Percentiles rank a stretch among this genome's conserved stretches.
phyloP scores from a whole-genome alignment of 2,329 filamentous ascomycete genomes.

The Pseudogymnoascus sp. region DNA sequence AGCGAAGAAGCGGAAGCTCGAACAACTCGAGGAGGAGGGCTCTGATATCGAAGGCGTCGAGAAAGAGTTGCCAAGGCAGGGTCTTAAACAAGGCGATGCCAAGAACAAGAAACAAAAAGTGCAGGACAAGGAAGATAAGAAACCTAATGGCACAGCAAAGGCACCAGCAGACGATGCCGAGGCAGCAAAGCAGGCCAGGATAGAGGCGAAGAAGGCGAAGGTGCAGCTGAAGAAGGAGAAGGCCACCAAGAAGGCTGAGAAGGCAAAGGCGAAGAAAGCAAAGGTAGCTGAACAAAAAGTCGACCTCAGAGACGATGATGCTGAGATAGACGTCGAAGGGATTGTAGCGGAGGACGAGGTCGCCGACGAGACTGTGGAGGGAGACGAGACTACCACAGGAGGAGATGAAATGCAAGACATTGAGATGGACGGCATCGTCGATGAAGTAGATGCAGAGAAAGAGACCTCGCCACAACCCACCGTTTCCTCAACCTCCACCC shows the following conservation, averaged over 20 bases:
- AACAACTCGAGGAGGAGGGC: conserved; percentile 47
- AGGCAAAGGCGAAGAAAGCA: conserved; percentile 32
- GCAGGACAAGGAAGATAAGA: conserved; percentile 31
- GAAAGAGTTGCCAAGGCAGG: conserved; percentile 54
- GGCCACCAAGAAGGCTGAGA: conserved; percentile 37
- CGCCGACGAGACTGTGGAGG: conserved; percentile 19
- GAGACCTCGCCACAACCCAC: conserved; percentile 19
- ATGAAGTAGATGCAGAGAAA: conserved; percentile 37
- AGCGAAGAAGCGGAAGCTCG: conserved; percentile 72
- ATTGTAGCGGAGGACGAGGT: conserved; percentile 17
- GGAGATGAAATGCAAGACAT: conserved; percentile 33
- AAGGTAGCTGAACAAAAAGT: conserved; percentile 28
- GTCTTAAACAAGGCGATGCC: conserved; percentile 41
- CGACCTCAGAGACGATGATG: conserved; percentile 24
- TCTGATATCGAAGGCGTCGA: conserved; percentile 45
- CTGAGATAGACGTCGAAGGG: conserved; percentile 19
- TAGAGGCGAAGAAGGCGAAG: conserved; percentile 22
- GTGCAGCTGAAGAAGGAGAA: conserved; percentile 27
- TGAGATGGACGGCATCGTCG: conserved; percentile 39
- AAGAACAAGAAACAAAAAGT: conserved; percentile 46
- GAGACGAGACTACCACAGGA: conserved; percentile 21
- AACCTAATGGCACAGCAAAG: conserved; percentile 16
- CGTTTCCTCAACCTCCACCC: conserved; percentile 38
- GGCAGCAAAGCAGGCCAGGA: conserved; percentile 25
- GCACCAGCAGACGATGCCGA: conserved; percentile 30